These are phyloP conservation scores for Kalanchoe fedtschenkoi DNA, from an alignment of 164 flowering plant genomes.

Conservation along the genomic window DNA sequence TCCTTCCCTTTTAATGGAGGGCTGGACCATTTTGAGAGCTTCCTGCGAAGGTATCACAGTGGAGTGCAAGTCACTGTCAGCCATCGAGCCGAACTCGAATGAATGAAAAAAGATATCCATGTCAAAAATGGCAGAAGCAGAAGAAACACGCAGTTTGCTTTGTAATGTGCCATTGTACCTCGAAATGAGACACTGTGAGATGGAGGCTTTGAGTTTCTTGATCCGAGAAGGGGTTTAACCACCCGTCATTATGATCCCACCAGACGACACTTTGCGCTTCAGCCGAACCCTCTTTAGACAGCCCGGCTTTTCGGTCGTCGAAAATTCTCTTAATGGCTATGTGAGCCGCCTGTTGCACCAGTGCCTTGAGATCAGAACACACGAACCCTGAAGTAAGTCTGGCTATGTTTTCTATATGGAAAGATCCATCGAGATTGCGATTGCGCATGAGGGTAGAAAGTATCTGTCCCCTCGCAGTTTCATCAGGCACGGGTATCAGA, in stretches of 20 bases:
- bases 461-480: slow-evolving; percentile 66
- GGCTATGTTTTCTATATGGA: slow-evolving; percentile 62
- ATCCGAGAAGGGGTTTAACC: too few relatives aligned
- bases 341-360: too few relatives aligned
- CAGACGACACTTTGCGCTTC: too few relatives aligned
- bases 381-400: slow-evolving; percentile 82
- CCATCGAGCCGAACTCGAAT: too few relatives aligned
- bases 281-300: too few relatives aligned
- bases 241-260: too few relatives aligned
- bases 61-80: too few relatives aligned
- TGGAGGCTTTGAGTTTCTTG: too few relatives aligned
- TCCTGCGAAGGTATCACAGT: slow-evolving; percentile 27
- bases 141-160: too few relatives aligned
- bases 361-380: slow-evolving; percentile 94
- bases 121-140: too few relatives aligned
- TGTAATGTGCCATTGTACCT: too few relatives aligned
- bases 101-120: not conserved
- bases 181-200: too few relatives aligned
- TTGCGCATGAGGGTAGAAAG: slow-evolving; percentile 51
- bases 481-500: slow-evolving; percentile 68
- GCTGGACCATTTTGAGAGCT: slow-evolving; percentile 75
- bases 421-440: slow-evolving; percentile 61
- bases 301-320: slow-evolving; percentile 35
- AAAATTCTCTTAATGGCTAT: slow-evolving; percentile 56
- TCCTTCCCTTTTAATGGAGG: slow-evolving; percentile 85